These are phyloP conservation scores for Beauveria medogensis DNA, from an alignment of 2,329 filamentous ascomycete genomes.

Conservation along the genomic window DNA sequence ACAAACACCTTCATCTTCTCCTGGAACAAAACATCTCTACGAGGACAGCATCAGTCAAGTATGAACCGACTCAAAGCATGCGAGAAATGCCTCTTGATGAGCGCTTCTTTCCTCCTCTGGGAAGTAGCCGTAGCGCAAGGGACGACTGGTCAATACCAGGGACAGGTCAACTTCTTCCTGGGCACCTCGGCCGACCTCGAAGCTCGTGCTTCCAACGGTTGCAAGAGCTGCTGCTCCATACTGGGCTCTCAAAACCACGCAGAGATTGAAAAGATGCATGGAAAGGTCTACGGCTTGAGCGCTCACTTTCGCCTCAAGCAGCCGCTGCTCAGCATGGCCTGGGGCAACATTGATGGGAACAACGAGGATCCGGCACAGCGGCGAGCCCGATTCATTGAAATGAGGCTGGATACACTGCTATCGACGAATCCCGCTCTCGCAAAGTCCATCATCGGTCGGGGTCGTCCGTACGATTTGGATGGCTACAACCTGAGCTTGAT, in stretches of 20 bases:
- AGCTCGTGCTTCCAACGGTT: not conserved
- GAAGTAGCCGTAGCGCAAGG: not conserved
- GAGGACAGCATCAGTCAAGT: fast-evolving
- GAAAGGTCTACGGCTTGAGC: not conserved
- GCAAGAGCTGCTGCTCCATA: conserved; percentile 4
- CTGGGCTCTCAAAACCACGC: not conserved
- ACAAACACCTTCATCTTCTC: not conserved
- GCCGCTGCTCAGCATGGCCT: not conserved
- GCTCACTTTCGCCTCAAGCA: conserved; percentile 4
- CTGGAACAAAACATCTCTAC: no score
- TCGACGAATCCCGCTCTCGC: conserved; percentile 1
- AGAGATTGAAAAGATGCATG: not conserved
- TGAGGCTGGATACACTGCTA: not conserved
- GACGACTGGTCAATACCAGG: not conserved
- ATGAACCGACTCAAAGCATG: not conserved
- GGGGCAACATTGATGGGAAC: not conserved
- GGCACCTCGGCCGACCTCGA: conserved; percentile 6
- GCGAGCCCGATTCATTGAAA: not conserved
- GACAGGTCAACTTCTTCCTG: not conserved
- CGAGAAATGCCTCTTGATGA: not conserved
- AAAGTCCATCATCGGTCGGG: not conserved
- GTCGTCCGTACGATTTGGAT: conserved; percentile 3
- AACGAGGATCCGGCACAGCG: conserved; percentile 1
- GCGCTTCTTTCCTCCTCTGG: not conserved
- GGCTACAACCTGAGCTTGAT: conserved; percentile 2